Percentiles rank a stretch among this genome's conserved stretches.
phyloP scores from a whole-genome alignment of 1,284 basidiomycete species.

The Pseudozyma tsukubaensis region DNA sequence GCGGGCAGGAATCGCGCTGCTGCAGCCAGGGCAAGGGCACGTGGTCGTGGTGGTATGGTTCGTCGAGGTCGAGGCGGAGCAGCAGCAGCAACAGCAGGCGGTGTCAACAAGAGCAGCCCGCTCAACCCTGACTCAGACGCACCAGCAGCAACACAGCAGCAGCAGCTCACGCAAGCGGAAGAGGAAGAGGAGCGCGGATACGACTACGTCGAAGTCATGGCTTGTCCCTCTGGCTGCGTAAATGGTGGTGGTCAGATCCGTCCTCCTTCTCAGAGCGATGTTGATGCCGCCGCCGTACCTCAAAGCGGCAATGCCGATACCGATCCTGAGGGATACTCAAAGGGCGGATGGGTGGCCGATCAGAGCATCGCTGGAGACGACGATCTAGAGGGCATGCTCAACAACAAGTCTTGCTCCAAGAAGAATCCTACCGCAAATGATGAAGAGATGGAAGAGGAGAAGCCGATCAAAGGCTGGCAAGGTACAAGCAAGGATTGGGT shows the following conservation, averaged over 20 bases:
- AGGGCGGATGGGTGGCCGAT: conserved; percentile 33
- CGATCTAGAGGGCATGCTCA: conserved; percentile 74
- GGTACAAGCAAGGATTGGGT: conserved; percentile 67
- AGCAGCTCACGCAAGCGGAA: conserved; percentile 11
- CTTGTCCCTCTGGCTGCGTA: conserved; percentile 95
- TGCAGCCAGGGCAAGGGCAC: conserved; percentile 22
- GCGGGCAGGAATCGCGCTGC: conserved; percentile 7
- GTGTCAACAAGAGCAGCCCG: conserved; percentile 52
- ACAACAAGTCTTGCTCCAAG: conserved; percentile 32
- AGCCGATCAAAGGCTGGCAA: conserved; percentile 61
- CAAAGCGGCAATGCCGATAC: conserved; percentile 2
- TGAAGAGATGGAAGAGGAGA: conserved; percentile 29
- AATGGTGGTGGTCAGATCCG: conserved; percentile 90
- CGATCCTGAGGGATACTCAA: conserved; percentile 39
- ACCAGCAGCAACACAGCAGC: neutral
- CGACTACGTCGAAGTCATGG: conserved; percentile 99
- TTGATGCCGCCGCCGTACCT: conserved; percentile 2
- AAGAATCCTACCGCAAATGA: conserved; percentile 72
- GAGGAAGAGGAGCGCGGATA: conserved; percentile 74
- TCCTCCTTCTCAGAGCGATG: conserved; percentile 45
- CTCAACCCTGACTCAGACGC: conserved; percentile 22
- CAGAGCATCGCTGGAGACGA: conserved; percentile 8
- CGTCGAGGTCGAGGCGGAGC: conserved; percentile 73
- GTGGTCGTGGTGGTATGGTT: conserved; percentile 68
- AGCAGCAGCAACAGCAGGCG: no score